Base-by-base conservation (phyloP, 2,329 filamentous ascomycete species). In the Macrophomina tecta region DNA sequence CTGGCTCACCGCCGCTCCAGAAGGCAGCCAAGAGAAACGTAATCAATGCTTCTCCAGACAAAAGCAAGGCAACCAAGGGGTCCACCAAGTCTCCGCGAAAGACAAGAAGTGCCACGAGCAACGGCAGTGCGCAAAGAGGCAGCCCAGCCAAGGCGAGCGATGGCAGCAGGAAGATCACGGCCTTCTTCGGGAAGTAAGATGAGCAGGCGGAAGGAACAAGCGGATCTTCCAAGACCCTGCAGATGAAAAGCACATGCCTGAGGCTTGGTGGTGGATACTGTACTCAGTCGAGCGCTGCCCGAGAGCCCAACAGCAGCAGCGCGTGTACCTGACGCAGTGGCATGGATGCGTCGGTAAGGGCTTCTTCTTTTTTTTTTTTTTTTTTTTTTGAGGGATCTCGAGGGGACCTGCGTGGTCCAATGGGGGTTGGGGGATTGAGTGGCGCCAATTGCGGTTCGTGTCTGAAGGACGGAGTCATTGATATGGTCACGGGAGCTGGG, bases 151-250 rank as follows among this genome's bases (percentile, higher is more conserved):
- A 30, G 32, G 42, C 67, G 60, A 75, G 76, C 36, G 79, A 82
- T 70, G 84, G 85, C 16, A 87, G 83, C 66, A 82, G 85, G 71
- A 85, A 84, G 73, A 87, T 88, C 67, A 87, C 85, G 42, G 84
- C 77, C 72, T 87, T 87, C 74, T 87, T 88, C 73, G 79, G 75
- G 49, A 84, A 82, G 73, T 83, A 79, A 56, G 63, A 67, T 40
- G 42, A 34, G 48, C 16, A 30, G 38, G 56, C 48, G 28, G 48
- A 66, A 66, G 61, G 64, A 61, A 61, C 38, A 45, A 36, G 64
- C 53, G 56, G 48, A 60, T 12, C 28, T 16, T 18, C 53, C 18
- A 52, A 30, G 51, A 64, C 48, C 61, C 51, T 58, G 62, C 51
- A 55, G 52, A 56, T 36, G 40, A 18, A 30, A 28, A 28, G 49